Evolutionary conservation across 257 asterid genomes (phyloP).

Genomic region (Solanum sejunctum): DNA sequence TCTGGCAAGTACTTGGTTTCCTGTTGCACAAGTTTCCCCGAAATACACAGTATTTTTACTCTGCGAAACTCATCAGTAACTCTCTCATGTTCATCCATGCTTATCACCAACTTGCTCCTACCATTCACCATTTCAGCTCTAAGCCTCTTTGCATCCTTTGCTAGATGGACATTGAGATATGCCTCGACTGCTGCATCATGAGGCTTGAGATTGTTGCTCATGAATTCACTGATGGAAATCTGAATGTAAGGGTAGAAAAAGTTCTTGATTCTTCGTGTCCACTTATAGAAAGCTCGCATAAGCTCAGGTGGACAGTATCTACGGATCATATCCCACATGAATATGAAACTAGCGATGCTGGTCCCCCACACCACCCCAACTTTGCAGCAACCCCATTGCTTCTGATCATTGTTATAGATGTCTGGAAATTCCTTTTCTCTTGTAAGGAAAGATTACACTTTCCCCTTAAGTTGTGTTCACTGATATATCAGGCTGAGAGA

Average conservation of each 20-base stretch:
- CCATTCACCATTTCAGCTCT: slow-evolving; percentile 32
- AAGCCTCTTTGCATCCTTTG: slow-evolving; percentile 20
- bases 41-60: slow-evolving; percentile 22
- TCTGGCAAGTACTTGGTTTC: not conserved
- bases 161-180: slow-evolving; percentile 25
- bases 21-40: slow-evolving; percentile 7
- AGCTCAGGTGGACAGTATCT: slow-evolving; percentile 33
- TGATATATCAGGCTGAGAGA: no score
- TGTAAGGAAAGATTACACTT: no score
- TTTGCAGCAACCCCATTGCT: slow-evolving; percentile 8
- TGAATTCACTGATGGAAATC: slow-evolving; percentile 34
- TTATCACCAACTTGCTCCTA: slow-evolving; percentile 23
- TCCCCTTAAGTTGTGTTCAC: no score
- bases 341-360: slow-evolving; percentile 19
- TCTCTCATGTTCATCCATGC: slow-evolving; percentile 38
- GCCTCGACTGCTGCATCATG: slow-evolving; percentile 34
- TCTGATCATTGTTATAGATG: not conserved
- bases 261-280: slow-evolving; percentile 1
- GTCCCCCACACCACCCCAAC: slow-evolving; percentile 23
- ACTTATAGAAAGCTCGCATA: slow-evolving; percentile 3
- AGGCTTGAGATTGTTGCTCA: slow-evolving; percentile 19
- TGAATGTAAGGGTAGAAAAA: slow-evolving; percentile 28
- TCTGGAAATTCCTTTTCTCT: not conserved
- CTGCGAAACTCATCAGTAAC: slow-evolving; percentile 23
- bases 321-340: slow-evolving; percentile 28